phyloP scores from a whole-genome alignment of 768 basidiomycete genomes.

The Suillus fuscotomentosus region DNA sequence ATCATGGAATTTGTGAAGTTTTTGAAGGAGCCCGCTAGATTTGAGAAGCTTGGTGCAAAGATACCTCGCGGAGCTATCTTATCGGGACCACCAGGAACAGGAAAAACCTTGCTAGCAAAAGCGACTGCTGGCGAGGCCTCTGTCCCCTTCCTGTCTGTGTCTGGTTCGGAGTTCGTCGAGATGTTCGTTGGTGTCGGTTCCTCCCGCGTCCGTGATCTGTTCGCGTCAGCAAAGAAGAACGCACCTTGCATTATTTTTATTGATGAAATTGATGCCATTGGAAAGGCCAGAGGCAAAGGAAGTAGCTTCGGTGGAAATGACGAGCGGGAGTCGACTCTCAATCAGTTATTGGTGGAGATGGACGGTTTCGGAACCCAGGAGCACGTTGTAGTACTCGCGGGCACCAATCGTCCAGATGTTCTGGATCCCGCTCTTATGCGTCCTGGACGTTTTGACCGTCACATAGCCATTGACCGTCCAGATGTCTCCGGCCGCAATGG shows the following conservation, averaged over 20 bases:
- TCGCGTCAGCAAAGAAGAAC: constrained; percentile 95
- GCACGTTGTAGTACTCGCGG: constrained; percentile 94
- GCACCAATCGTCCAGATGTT: constrained; percentile 96
- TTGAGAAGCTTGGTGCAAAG: constrained; percentile 96
- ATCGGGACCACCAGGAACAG: constrained; percentile 95
- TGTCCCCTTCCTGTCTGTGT: constrained; percentile 97
- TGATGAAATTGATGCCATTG: constrained; percentile 99
- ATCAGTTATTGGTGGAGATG: constrained; percentile 98
- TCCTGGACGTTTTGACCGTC: constrained; percentile 96
- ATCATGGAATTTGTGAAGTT: constrained; percentile 99
- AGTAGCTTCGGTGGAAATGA: constrained; percentile 91
- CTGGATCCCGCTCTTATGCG: constrained; percentile 95
- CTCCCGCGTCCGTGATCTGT: constrained; percentile 94
- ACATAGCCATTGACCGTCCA: constrained; percentile 92
- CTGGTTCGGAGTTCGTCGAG: constrained; percentile 98
- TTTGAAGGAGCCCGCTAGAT: constrained; percentile 91
- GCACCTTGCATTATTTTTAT: constrained; percentile 99
- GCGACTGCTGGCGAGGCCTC: constrained; percentile 98
- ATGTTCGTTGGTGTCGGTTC: constrained; percentile 99
- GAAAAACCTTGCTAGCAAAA: constrained; percentile 97
- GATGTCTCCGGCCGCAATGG: constrained; percentile 93
- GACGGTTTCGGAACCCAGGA: constrained; percentile 98
- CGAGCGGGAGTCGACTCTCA: constrained; percentile 95
- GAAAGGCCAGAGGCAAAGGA: constrained; percentile 82
- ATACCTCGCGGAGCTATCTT: constrained; percentile 95